Base-by-base conservation (phyloP, 116 monocot species). In the Dioscorea cayenensis region DNA sequence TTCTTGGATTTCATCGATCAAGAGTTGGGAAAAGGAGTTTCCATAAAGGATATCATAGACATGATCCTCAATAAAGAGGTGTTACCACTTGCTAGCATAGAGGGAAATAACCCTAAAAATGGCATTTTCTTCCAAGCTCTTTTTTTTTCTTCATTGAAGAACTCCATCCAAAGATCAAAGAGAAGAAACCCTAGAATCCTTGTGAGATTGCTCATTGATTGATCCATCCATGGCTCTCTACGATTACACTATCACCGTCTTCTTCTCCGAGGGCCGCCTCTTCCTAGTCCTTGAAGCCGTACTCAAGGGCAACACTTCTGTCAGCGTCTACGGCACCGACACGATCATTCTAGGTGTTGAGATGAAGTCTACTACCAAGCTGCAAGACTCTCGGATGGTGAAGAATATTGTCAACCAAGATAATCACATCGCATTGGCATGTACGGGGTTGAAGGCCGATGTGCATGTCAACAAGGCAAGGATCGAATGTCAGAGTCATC, bases 251-350 rank as follows among this genome's bases (percentile, higher is more conserved):
- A 95, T 91, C 25, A 94, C 94, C 27, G 90, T 94, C 84, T 94
- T 94, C 76, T 94, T 90, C n/a, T 88, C 94, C 3, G 95, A 95
- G 64, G 95, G 95, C 0, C 86, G 89, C 0, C 79, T 95, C 0
- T 95, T 91, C 87, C 95, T 91, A 86, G 95, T 95, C 11, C 91
- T 95, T 89, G 95, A 95, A 74, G 95, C 95, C 32, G 91, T 95
- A 65, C 91, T 89, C 29, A 95, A 95, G 69, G 95, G 91, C 0
- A 91, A 91, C 23, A 79, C 91, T 0, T 91, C 95, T 0, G 86
- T 91, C 20, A 91, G 91, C 22, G 75, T 95, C 64, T 83, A 89
- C 4, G 82, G 89, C 27, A 75, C 67, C 8, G 95, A 95, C 51
- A 91, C 91, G 7, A 89, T 95, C 25, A 83, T 95, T 64, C 89